Conservation (phyloP, 2,329 filamentous ascomycete genomes). For the Penicillium sp. region DNA sequence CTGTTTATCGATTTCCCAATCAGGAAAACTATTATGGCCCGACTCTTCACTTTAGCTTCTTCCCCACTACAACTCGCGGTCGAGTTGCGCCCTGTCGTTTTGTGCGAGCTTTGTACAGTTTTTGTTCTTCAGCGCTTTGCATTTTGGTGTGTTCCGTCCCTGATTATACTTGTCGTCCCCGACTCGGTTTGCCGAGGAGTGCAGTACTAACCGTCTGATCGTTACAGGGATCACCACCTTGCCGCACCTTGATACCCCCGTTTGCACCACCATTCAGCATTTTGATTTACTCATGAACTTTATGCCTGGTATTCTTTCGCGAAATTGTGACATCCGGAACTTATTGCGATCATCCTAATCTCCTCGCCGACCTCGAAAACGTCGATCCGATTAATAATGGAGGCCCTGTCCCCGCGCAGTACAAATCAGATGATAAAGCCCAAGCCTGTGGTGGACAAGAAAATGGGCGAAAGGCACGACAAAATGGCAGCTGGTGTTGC, state of each 20-base stretch:
- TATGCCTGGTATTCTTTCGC: slow-evolving; percentile 10
- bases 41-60: slow-evolving; percentile 20
- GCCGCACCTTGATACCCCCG: slow-evolving; percentile 26
- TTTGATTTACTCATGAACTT: slow-evolving; percentile 14
- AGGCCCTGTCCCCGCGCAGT: slow-evolving; percentile 49
- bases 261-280: slow-evolving; percentile 11
- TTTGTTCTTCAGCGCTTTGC: slow-evolving; percentile 28
- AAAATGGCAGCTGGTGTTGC: slow-evolving; percentile 21
- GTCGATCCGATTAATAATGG: slow-evolving; percentile 35
- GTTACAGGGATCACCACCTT: slow-evolving; percentile 28
- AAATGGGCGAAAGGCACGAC: slow-evolving; percentile 38
- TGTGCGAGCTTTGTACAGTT: slow-evolving; percentile 26
- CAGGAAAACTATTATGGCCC: slow-evolving; percentile 28
- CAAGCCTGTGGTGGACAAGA: slow-evolving; percentile 39
- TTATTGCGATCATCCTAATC: slow-evolving; percentile 4
- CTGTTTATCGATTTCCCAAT: slow-evolving; percentile 41
- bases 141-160: slow-evolving; percentile 18
- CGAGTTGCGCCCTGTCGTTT: slow-evolving; percentile 12
- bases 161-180: slow-evolving; percentile 3
- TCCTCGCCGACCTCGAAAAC: slow-evolving; percentile 1
- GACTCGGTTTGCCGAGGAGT: not conserved
- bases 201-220: slow-evolving; percentile 17
- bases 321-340: not conserved
- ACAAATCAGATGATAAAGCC: slow-evolving; percentile 48
- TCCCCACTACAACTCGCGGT: slow-evolving; percentile 16